A percentile compares a stretch with the other conserved stretches of the same genome.
Conservation (phyloP, 768 basidiomycete genomes). For the Mycena epipterygia region DNA sequence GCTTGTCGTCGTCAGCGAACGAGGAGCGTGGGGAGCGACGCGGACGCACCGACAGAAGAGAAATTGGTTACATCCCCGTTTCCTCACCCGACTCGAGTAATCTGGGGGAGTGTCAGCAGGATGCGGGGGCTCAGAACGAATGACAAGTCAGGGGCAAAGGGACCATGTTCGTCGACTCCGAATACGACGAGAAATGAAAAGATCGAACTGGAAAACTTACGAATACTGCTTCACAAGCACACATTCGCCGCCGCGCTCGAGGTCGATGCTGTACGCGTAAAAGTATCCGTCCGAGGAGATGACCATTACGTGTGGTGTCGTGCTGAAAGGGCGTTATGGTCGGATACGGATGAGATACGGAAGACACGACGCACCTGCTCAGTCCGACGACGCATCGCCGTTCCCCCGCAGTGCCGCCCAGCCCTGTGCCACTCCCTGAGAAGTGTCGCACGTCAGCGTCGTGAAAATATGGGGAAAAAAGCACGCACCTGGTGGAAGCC, state of each 20-base stretch:
- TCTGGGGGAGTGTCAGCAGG: slow-evolving; percentile 3
- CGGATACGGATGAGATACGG: background rate
- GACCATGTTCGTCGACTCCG: no score
- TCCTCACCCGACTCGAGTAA: slow-evolving; percentile 32
- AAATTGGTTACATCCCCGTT: background rate
- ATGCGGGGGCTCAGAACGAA: background rate
- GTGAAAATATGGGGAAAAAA: no score
- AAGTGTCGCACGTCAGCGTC: background rate
- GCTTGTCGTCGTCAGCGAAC: no score
- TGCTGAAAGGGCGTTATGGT: slow-evolving; percentile 59
- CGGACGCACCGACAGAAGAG: no score
- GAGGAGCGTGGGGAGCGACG: no score
- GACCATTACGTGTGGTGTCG: slow-evolving; percentile 97
- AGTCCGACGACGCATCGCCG: slow-evolving; percentile 91
- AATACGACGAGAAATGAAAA: background rate
- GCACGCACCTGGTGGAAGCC: slow-evolving; percentile 66
- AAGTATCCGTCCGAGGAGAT: slow-evolving; percentile 96
- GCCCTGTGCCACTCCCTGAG: background rate
- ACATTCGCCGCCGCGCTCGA: slow-evolving; percentile 97
- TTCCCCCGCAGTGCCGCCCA: slow-evolving; percentile 60
- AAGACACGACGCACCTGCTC: slow-evolving; percentile 73
- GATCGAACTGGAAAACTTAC: slow-evolving; percentile 16
- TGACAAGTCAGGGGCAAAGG: no score
- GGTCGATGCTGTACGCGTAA: slow-evolving; percentile 95
- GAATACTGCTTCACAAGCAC: slow-evolving; percentile 92